Evolutionary conservation across 2,329 filamentous ascomycete genomes (phyloP).

Genomic region (Raffaelea arxii): DNA sequence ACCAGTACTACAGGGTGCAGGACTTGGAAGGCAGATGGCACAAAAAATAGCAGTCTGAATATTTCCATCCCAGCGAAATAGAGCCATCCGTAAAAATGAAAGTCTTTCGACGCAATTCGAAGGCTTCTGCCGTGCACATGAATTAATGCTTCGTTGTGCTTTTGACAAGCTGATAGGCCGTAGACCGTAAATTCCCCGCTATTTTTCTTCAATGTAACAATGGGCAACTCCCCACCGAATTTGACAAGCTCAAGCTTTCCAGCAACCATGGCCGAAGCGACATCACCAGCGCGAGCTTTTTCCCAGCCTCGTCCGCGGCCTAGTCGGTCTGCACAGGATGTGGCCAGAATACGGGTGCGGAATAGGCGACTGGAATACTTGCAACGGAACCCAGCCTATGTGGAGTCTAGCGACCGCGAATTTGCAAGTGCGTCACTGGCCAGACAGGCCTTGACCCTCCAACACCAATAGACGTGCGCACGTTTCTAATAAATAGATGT

Average conservation of each 20-base stretch:
- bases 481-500: constrained; percentile 45
- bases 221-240: no score
- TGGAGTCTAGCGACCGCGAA: constrained; percentile 45
- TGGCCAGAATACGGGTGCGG: constrained; percentile 47
- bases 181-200: no score
- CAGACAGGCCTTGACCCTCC: neutral
- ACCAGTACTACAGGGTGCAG: no score
- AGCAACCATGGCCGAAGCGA: neutral
- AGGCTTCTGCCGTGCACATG: no score
- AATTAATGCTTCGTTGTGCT: no score
- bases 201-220: neutral
- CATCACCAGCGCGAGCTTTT: neutral
- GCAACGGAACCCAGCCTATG: constrained; percentile 62
- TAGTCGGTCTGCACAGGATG: constrained; percentile 29
- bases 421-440: constrained; percentile 32
- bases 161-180: no score
- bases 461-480: neutral
- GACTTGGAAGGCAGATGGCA: no score
- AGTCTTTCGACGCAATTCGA: no score
- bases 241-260: neutral
- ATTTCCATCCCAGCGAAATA: no score
- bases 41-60: no score
- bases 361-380: constrained; percentile 74
- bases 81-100: no score
- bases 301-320: constrained; percentile 34